Base-by-base conservation (phyloP, 116 monocot genomes). In the Iris pallida region DNA sequence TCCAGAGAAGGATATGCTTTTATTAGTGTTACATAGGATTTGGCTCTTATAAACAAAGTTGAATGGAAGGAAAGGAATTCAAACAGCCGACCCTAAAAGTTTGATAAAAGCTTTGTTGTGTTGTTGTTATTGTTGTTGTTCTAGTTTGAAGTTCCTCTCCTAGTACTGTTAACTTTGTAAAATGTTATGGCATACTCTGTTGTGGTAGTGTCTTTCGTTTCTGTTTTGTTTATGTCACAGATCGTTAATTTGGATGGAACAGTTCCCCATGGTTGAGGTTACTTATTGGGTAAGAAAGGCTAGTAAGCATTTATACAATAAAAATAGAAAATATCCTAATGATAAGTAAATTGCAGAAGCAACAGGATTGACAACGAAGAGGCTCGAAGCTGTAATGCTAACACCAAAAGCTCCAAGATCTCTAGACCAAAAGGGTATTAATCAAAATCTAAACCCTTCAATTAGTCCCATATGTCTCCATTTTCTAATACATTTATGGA, bases 191-290 rank as follows among this genome's bases (percentile, higher is more conserved):
- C n/a, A n/a, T n/a, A n/a, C n/a, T n/a, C n/a, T n/a, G n/a, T n/a
- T n/a, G n/a, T n/a, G n/a, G n/a, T n/a, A n/a, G n/a, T n/a, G n/a
- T n/a, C n/a, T n/a, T n/a, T n/a, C n/a, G n/a, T n/a, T n/a, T n/a
- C n/a, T n/a, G n/a, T n/a, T n/a, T n/a, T n/a, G n/a, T n/a, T n/a
- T n/a, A n/a, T n/a, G n/a, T n/a, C n/a, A n/a, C n/a, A n/a, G n/a
- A 15, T 45, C 5, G 47, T 52, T 9, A 66, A 45, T 11, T 47
- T 59, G 20, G 1, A 7, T n/a, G n/a, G 30, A 46, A 66, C 72
- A 95, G 95, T 80, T 86, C 57, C 82, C 84, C 80, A 91, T 95
- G 88, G 91, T 95, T 45, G 91, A 95, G 18, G 95, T 91, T 20
- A 86, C 80, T 55, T 95, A 91, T 64, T 81, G 82, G 42, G 91